Evolutionary conservation across 2,329 filamentous ascomycete species (phyloP), one percentile per base, ranked within the genome.

Genomic region (Xylariales sp.): DNA sequence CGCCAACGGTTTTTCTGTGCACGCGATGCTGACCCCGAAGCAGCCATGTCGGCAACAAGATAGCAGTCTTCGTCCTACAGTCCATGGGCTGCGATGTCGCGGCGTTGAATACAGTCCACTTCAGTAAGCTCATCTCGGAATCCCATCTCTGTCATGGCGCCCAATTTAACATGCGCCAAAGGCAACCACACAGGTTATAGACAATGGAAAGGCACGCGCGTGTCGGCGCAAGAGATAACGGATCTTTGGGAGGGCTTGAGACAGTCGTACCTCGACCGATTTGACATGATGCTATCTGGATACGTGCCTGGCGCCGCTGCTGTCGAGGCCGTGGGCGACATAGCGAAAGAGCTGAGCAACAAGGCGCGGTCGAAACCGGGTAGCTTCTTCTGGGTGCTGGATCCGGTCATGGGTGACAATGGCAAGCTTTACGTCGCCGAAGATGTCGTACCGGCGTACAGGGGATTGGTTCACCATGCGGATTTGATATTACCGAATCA

Each of bases 391-490:
- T 97, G 91, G 91, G 88, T 95, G 3, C 75, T 98, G 19, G 93
- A 98, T 61, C 93, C 94, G 0, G 93, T 98, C 35, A 98, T 98
- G 93, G 93, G 93, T 21, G 93, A 98, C 60, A 89, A 96, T 56
- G 93, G 89, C 37, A 80, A 78, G 51, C 73, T 98, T 10, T 98
- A 98, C 58, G 91, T 98, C 6, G 86, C 84, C 5, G 83, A 91
- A 53, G 88, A 95, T 49, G 88, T 95, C 3, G 86, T 97, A 12
- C 90, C 90, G 0, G 89, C 86, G 11, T 98, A 97, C 64, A 91
- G 88, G 65, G 72, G 72, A 18, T 71, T 95, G 43, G 70, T 97
- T 16, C 74, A 74, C 25, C 76, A 91, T 54, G 91, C 93, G 3
- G 93, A 98, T 63, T 64, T 98, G 51, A 94, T 98, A 42, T 68